Evolutionary conservation across 306 rosid genomes (phyloP), one percentile per base, ranked within the genome.

Genomic region (Citrullus colocynthis): DNA sequence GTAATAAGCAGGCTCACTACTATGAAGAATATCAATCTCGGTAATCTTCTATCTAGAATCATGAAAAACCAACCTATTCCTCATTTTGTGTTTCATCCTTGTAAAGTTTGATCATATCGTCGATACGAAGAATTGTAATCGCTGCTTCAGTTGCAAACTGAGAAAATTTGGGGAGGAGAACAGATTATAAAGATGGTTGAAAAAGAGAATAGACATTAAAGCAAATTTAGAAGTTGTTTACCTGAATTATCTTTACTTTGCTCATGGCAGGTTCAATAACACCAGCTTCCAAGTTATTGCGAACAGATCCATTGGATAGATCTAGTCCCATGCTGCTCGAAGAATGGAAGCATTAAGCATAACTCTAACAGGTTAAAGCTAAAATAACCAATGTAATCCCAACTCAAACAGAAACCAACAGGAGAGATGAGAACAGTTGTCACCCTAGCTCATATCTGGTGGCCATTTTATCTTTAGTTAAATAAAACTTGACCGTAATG

Each of bases 101-200:
- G 86, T 89, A 71, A 78, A 94, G 98, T 88, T 78, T 89, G 87
- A 94, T 94, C 98, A 94, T 94, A 84, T 94, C 98, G 16, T 94
- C 98, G 37, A 94, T 92, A 75, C 97, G 96, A 80, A 94, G 98
- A 58, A 94, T 94, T 6, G 98, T 94, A 32, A 94, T 92, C 9
- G 98, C 98, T 59, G 98, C 98, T 85, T 94, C 98, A 9, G 97
- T 94, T 20, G 98, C 98, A 85, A 94, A 94, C 98, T 92, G 91
- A 55, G 63, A 4, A 41, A 36, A 36, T 2, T 34, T 34, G 39
- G 9, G 36, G 4, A 32, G 56, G 57, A 24, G 48, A 71, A 71
- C 1, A 3, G 48, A 28, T 12, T 67, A 39, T 12, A 36, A 67
- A 21, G 55, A 5, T 24, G 28, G 28, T 24, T 24, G 39, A 36